These are phyloP conservation scores for Hordeum pubiflorum DNA, from an alignment of 202 grass and related monocot species.

Conservation along the genomic window DNA sequence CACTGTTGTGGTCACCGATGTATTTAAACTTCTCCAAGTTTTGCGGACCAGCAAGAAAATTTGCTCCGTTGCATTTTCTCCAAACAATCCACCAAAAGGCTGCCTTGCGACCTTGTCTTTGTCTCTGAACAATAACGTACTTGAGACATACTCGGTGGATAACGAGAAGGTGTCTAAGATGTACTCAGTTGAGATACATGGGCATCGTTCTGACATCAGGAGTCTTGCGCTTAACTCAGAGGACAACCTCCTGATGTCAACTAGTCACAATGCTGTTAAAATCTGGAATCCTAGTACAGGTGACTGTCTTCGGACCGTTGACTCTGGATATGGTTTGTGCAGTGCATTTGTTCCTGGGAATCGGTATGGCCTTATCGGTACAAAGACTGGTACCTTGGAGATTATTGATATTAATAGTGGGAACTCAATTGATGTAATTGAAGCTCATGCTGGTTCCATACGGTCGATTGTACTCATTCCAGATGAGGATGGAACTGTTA, in stretches of 20 bases:
- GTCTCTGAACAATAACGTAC: constrained; percentile 84
- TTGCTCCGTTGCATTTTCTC: constrained; percentile 71
- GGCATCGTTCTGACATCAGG: constrained; percentile 80
- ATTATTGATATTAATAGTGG: constrained; percentile 96
- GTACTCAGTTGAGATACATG: constrained; percentile 81
- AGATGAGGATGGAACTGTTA: constrained; percentile 56
- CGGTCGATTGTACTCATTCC: constrained; percentile 70
- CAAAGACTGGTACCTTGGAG: constrained; percentile 76
- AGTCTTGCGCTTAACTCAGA: constrained; percentile 81
- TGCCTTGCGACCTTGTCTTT: constrained; percentile 67
- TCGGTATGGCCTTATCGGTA: constrained; percentile 82
- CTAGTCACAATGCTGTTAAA: constrained; percentile 87
- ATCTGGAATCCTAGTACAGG: constrained; percentile 96
- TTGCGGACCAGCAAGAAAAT: constrained; percentile 84
- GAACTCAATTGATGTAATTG: constrained; percentile 60
- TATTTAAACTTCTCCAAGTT: constrained; percentile 76
- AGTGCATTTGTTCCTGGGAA: constrained; percentile 86
- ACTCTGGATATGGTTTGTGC: constrained; percentile 91
- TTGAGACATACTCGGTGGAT: constrained; percentile 78
- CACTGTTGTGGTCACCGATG: constrained; percentile 55
- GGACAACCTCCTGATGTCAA: constrained; percentile 77
- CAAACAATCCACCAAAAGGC: constrained; percentile 50
- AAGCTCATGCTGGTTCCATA: constrained; percentile 84
- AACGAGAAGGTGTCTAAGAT: constrained; percentile 59
- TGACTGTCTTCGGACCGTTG: constrained; percentile 81